phyloP scores from a whole-genome alignment of 768 basidiomycete species.

The Rhodotorula diobovata region DNA sequence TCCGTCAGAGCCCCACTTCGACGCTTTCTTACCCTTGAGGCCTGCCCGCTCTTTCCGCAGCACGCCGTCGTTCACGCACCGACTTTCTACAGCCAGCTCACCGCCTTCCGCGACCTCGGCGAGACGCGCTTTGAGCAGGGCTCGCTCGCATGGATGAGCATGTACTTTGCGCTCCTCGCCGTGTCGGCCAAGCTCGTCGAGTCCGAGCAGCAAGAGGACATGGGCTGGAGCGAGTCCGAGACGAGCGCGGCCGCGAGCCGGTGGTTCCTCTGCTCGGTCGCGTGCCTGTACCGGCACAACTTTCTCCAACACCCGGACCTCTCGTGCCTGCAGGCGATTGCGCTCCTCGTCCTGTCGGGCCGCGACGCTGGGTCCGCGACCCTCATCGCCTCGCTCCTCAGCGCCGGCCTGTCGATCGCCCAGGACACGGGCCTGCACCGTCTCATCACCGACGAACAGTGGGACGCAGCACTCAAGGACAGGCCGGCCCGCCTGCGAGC shows the following conservation, averaged over 20 bases:
- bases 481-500: background rate
- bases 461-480: conserved; percentile 8
- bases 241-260: conserved; percentile 13
- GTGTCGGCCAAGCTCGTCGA: conserved; percentile 31
- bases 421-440: conserved; percentile 34
- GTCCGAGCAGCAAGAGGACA: conserved; percentile 3
- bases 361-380: conserved; percentile 34
- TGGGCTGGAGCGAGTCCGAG: conserved; percentile 22
- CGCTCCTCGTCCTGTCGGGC: conserved; percentile 35
- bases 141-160: conserved; percentile 31
- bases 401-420: conserved; percentile 34
- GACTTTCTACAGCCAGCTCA: conserved; percentile 19
- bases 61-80: conserved; percentile 27
- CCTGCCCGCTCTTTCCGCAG: background rate
- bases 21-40: too few relatives aligned
- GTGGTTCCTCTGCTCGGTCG: conserved; percentile 30
- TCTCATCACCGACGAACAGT: conserved; percentile 21
- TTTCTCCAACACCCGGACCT: conserved; percentile 34
- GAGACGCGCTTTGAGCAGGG: conserved; percentile 13
- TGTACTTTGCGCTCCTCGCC: conserved; percentile 34
- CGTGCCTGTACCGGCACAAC: conserved; percentile 33
- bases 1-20: too few relatives aligned
- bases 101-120: conserved; percentile 28
- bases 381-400: conserved; percentile 36
- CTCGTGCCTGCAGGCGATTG: conserved; percentile 29